phyloP scores from a whole-genome alignment of 805 yeast species.

The Candida nanaspora region DNA sequence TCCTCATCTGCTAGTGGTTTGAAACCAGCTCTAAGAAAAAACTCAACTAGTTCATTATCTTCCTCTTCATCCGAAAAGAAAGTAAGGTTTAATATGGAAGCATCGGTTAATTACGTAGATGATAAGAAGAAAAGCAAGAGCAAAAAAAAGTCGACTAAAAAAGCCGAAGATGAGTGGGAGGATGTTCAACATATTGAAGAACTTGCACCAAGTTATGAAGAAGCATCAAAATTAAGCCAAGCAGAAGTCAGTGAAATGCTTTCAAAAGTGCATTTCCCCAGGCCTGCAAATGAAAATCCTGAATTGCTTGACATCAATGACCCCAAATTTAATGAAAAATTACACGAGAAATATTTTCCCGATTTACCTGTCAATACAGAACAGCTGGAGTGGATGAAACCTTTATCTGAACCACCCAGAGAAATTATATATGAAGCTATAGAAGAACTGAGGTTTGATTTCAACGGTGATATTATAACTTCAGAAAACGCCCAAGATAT shows the following conservation, averaged over 20 bases:
- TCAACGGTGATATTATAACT: slow-evolving; percentile 68
- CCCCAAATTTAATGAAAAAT: slow-evolving; percentile 68
- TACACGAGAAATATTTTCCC: slow-evolving; percentile 84
- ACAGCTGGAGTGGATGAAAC: slow-evolving; percentile 88
- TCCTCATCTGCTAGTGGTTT: slow-evolving; percentile 5
- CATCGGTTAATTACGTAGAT: slow-evolving; percentile 23
- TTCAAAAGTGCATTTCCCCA: slow-evolving; percentile 60
- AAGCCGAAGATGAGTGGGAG: slow-evolving; percentile 36
- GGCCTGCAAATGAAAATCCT: slow-evolving; percentile 30
- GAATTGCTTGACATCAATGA: slow-evolving; percentile 52
- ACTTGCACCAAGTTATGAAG: slow-evolving; percentile 40
- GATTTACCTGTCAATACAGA: slow-evolving; percentile 78
- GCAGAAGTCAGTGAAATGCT: slow-evolving; percentile 27
- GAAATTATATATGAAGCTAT: slow-evolving; percentile 44
- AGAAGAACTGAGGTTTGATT: slow-evolving; percentile 78
- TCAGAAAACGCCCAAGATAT: slow-evolving; percentile 11
- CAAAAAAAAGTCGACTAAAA: slow-evolving; percentile 1
- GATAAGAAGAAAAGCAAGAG: neutral
- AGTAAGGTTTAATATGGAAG: slow-evolving; percentile 25
- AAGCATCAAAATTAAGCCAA: slow-evolving; percentile 27
- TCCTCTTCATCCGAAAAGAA: slow-evolving; percentile 15
- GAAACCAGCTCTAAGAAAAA: slow-evolving; percentile 15
- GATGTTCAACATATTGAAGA: slow-evolving; percentile 46
- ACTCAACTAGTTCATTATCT: slow-evolving; percentile 5
- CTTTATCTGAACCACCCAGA: slow-evolving; percentile 34